phyloP scores from a whole-genome alignment of 345 rosid species.

The Euphorbia pulcherrima region DNA sequence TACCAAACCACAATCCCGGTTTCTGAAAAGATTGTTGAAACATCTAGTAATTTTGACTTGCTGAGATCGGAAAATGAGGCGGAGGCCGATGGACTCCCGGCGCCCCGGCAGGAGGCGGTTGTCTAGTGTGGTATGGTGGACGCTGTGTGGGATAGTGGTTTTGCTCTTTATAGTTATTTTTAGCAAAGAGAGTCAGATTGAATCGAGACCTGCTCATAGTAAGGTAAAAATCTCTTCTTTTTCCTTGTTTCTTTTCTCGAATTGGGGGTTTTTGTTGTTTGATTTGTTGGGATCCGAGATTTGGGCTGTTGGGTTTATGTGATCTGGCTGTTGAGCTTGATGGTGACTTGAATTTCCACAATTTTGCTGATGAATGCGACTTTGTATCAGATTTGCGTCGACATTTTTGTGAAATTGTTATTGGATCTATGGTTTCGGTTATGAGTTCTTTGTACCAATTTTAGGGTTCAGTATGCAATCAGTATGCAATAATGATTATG shows the following conservation, averaged over 20 bases:
- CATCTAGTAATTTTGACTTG: conserved; percentile 8
- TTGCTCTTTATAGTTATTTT: conserved; percentile 57
- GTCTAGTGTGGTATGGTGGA: conserved; percentile 69
- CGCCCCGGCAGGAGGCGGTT: conserved; percentile 57
- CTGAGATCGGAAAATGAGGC: conserved; percentile 43
- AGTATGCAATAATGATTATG: too few species aligned
- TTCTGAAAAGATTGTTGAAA: conserved; percentile 19
- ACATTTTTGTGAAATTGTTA: background rate
- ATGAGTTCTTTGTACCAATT: background rate
- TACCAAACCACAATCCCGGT: too few species aligned
- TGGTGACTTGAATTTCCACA: background rate
- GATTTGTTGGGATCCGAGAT: background rate
- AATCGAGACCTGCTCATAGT: conserved; percentile 45
- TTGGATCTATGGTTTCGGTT: conserved; percentile 7
- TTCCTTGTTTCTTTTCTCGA: background rate
- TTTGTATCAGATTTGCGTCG: background rate
- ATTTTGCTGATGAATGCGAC: background rate
- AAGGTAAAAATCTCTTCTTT: conserved; percentile 39
- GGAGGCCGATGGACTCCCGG: conserved; percentile 63
- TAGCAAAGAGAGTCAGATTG: conserved; percentile 51
- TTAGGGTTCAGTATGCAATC: background rate
- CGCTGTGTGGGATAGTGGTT: conserved; percentile 46
- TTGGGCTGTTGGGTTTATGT: background rate
- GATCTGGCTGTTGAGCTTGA: background rate
- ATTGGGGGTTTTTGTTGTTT: background rate